Conservation (phyloP, 352 stramenopile species). For the Pythium insidiosum region DNA sequence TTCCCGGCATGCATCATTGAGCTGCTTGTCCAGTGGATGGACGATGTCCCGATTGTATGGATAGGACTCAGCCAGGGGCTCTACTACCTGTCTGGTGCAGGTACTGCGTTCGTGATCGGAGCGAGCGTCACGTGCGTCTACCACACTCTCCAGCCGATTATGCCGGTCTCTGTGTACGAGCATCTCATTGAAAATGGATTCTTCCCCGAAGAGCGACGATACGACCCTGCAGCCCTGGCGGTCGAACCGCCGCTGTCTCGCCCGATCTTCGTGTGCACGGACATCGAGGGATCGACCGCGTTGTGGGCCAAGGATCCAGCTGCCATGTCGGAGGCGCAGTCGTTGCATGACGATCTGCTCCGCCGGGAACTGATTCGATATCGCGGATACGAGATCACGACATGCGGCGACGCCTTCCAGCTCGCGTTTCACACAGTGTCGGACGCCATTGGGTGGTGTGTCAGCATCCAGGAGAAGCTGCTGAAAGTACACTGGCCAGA, state of each 20-base stretch:
- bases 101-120: slow-evolving; percentile 50
- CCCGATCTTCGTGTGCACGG: slow-evolving; percentile 74
- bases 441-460: slow-evolving; percentile 55
- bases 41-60: slow-evolving; percentile 27
- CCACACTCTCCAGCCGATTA: slow-evolving; percentile 43
- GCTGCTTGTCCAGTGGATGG: slow-evolving; percentile 17
- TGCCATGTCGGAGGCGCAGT: slow-evolving; percentile 57
- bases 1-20: slow-evolving; percentile 54
- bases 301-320: slow-evolving; percentile 43
- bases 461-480: slow-evolving; percentile 60
- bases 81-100: slow-evolving; percentile 54
- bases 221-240: slow-evolving; percentile 6
- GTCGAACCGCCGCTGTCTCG: slow-evolving; percentile 36
- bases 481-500: slow-evolving; percentile 47
- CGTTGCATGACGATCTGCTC: slow-evolving; percentile 64
- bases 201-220: slow-evolving; percentile 23
- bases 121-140: slow-evolving; percentile 58
- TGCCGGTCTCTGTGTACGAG: slow-evolving; percentile 52
- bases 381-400: slow-evolving; percentile 80
- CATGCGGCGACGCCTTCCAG: slow-evolving; percentile 68
- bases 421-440: slow-evolving; percentile 63
- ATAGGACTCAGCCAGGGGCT: slow-evolving; percentile 40
- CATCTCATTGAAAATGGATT: slow-evolving; percentile 54
- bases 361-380: slow-evolving; percentile 39
- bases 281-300: slow-evolving; percentile 73